A percentile compares a stretch with the other conserved stretches of the same genome.
Evolutionary conservation across 345 rosid genomes (phyloP).

Genomic region (Eucalyptus fibrosa): DNA sequence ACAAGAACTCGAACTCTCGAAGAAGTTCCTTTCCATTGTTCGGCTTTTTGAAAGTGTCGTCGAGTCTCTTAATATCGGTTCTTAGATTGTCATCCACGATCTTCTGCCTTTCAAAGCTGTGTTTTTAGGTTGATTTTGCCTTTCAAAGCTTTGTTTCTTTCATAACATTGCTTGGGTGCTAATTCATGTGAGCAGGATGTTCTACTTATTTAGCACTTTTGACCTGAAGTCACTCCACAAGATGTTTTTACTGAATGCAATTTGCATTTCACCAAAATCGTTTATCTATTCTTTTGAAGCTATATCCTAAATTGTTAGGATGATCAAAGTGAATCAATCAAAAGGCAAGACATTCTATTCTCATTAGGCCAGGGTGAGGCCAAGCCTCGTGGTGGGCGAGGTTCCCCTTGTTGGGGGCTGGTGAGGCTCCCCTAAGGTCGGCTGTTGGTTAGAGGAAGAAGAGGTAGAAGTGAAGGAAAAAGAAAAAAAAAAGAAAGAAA

Average conservation of each 20-base stretch:
- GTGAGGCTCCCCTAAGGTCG: rapidly evolving
- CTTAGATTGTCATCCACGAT: not conserved
- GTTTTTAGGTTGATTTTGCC: not conserved
- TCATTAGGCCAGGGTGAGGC: too few species aligned
- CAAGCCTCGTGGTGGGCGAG: rapidly evolving
- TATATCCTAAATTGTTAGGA: not conserved
- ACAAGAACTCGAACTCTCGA: too few species aligned
- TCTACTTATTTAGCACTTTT: too few species aligned
- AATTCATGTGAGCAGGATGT: too few species aligned
- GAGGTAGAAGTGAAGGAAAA: too few species aligned
- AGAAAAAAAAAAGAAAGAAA: too few species aligned
- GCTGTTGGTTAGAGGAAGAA: too few species aligned
- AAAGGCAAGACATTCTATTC: too few species aligned
- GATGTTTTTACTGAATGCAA: rapidly evolving
- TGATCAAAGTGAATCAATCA: not conserved
- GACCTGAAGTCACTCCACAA: rapidly evolving
- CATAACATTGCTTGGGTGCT: too few species aligned
- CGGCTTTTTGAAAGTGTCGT: not conserved
- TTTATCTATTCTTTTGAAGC: not conserved
- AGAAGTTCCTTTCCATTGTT: not conserved
- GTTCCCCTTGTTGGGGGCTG: rapidly evolving
- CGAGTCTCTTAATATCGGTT: not conserved
- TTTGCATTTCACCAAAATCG: too few species aligned
- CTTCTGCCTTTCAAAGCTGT: not conserved
- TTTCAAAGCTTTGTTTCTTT: too few species aligned